Evolutionary conservation across 1,284 basidiomycete genomes (phyloP), one percentile per base, ranked within the genome.

Genomic region (Trichosporon ovoides): DNA sequence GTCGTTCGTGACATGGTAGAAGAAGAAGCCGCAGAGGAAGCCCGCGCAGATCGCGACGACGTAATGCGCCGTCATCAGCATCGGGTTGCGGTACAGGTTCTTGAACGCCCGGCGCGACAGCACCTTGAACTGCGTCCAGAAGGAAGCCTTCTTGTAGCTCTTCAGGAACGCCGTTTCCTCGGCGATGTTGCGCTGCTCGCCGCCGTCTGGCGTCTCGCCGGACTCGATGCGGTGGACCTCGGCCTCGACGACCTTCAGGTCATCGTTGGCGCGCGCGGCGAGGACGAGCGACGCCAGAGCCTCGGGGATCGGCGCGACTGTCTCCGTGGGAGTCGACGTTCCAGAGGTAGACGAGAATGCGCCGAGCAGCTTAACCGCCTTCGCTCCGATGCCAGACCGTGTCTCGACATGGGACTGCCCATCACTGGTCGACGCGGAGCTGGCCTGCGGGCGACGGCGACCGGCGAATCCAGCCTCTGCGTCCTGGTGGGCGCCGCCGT

Each of bases 71-170:
- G 86, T 82, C 81, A 98, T 83, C 56, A 98, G 78, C 58, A 93
- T 87, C 0, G 95, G 94, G 71, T 98, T 93, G 36, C 95, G 64
- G 73, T 94, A 93, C 59, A 98, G 77, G 72, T 98, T 98, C 83
- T 98, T 98, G 82, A 98, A 98, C n/a, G 94, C 93, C 58, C 95
- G 78, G 20, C 93, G 92, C 68, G 90, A 94, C 66, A 98, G 77
- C 61, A 98, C 92, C 71, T 83, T 83, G 74, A 98, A 96, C 78
- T 98, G 95, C 19, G 88, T 93, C 58, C 82, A 82, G 82, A 87
- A 91, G 61, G 83, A 87, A 3, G 93, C 95, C 59, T 91, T 83
- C 76, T 88, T 87, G 71, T 90, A 85, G 3, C 89, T 89, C 33
- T 87, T 79, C 66, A 94, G 76, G 56, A 89, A 71, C 51, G 81